Percentiles rank a stretch among this genome's conserved stretches.
phyloP scores from a whole-genome alignment of 208 protist genomes.

The Trypanosoma melophagium region DNA sequence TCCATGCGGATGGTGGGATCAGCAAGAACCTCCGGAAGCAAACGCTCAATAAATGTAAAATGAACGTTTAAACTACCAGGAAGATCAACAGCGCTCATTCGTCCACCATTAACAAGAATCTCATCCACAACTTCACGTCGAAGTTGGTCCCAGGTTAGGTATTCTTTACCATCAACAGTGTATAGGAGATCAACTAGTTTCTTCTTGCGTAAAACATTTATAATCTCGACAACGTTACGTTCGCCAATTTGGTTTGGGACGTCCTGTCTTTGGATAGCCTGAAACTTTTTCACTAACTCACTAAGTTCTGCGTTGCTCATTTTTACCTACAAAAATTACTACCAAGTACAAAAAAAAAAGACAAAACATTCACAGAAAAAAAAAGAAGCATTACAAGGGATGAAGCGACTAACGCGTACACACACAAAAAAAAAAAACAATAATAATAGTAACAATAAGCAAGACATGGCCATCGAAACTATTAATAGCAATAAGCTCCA shows the following conservation, averaged over 20 bases:
- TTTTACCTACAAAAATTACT: neutral
- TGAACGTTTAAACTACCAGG: slow-evolving; percentile 71
- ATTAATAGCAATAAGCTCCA: too few relatives aligned
- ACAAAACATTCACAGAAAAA: neutral
- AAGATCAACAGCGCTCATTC: slow-evolving; percentile 75
- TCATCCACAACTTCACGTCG: slow-evolving; percentile 76
- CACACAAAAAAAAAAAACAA: too few relatives aligned
- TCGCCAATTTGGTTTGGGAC: slow-evolving; percentile 71
- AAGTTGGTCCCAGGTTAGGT: slow-evolving; percentile 80
- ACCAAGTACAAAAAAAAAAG: too few relatives aligned
- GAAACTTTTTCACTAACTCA: slow-evolving; percentile 68
- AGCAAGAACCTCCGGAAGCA: slow-evolving; percentile 62
- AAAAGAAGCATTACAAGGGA: too few relatives aligned
- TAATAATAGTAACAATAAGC: too few relatives aligned
- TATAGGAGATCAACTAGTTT: slow-evolving; percentile 75
- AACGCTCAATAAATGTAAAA: slow-evolving; percentile 62
- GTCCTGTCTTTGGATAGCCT: slow-evolving; percentile 61
- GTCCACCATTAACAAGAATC: slow-evolving; percentile 64
- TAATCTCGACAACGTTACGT: slow-evolving; percentile 82
- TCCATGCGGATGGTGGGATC: slow-evolving; percentile 49
- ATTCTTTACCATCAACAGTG: slow-evolving; percentile 82
- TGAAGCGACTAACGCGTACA: too few relatives aligned
- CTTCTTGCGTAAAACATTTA: slow-evolving; percentile 63
- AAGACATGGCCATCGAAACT: too few relatives aligned
- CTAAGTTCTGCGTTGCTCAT: slow-evolving; percentile 58